Evolutionary conservation across 2,329 filamentous ascomycete genomes (phyloP).

Genomic region (Aspergillus ochraceus): DNA sequence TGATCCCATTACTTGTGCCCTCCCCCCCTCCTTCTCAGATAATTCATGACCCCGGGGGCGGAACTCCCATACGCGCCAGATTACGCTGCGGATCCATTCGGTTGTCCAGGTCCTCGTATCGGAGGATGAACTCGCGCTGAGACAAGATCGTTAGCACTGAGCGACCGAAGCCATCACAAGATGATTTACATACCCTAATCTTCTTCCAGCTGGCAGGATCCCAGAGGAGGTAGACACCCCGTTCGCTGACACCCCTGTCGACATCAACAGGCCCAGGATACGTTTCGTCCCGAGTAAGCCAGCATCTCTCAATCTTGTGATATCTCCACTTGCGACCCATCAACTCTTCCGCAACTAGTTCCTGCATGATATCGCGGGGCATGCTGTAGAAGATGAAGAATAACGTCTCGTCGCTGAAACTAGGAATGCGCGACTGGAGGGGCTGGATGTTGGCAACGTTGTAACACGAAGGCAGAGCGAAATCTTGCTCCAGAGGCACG

Average conservation of each 20-base stretch:
- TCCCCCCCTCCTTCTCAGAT: constrained; percentile 14
- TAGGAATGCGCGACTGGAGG: constrained; percentile 57
- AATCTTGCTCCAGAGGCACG: constrained; percentile 63
- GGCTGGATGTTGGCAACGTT: constrained; percentile 66
- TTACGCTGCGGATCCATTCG: constrained; percentile 41
- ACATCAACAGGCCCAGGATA: constrained; percentile 50
- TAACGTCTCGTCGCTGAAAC: constrained; percentile 64
- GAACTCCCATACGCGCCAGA: constrained; percentile 36
- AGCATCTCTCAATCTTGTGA: constrained; percentile 53
- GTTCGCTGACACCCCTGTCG: constrained; percentile 49
- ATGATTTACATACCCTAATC: constrained; percentile 41
- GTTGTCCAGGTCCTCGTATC: constrained; percentile 52
- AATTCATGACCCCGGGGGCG: constrained; percentile 38
- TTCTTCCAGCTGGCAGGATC: constrained; percentile 52
- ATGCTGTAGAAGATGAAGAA: constrained; percentile 71
- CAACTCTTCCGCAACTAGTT: constrained; percentile 64
- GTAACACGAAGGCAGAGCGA: constrained; percentile 63
- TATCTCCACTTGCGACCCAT: constrained; percentile 55
- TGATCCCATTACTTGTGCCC: constrained; percentile 24
- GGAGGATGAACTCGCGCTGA: constrained; percentile 50
- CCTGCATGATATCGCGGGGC: constrained; percentile 65
- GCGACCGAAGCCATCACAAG: neutral
- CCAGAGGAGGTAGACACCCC: constrained; percentile 54
- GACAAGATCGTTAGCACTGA: constrained; percentile 17
- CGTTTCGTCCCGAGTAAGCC: constrained; percentile 51